Conservation (phyloP, 129 eudicot species). For the Lactuca saligna region DNA sequence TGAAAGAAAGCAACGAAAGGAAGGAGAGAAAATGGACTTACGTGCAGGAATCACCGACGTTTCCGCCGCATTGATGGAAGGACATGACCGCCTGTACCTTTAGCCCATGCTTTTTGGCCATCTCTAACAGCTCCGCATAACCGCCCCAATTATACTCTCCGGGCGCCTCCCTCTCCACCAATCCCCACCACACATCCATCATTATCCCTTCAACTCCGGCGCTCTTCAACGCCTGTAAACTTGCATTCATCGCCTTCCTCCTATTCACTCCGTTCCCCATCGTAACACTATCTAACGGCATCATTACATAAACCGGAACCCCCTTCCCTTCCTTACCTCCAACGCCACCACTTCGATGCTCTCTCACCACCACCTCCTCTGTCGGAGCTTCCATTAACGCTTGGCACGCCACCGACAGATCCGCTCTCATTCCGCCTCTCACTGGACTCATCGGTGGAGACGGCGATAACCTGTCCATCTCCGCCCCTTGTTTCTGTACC, state of each 20-base stretch:
- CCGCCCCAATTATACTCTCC: conserved; percentile 96
- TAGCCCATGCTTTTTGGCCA: conserved; percentile 79
- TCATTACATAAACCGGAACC: conserved; percentile 93
- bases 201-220: conserved; percentile 97
- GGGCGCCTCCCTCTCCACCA: conserved; percentile 81
- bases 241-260: conserved; percentile 91
- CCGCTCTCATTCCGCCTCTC: conserved; percentile 56
- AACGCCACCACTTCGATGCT: conserved; percentile 16
- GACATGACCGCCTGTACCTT: conserved; percentile 99
- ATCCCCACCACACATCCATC: conserved; percentile 99
- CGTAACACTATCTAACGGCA: conserved; percentile 82
- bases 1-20: background rate
- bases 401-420: conserved; percentile 71
- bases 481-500: conserved; percentile 33
- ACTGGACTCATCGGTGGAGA: conserved; percentile 88
- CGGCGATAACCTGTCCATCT: conserved; percentile 48
- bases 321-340: conserved; percentile 43
- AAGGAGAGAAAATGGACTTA: conserved; percentile 24
- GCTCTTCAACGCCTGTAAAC: conserved; percentile 86
- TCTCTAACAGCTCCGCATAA: conserved; percentile 71
- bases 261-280: conserved; percentile 68
- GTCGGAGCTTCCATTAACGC: conserved; percentile 39
- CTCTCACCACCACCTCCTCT: conserved; percentile 28
- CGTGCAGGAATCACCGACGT: conserved; percentile 99
- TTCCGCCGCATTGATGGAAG: conserved; percentile 96